Conservation (phyloP, 148 eudicot species). For the Diospyros lotus region DNA sequence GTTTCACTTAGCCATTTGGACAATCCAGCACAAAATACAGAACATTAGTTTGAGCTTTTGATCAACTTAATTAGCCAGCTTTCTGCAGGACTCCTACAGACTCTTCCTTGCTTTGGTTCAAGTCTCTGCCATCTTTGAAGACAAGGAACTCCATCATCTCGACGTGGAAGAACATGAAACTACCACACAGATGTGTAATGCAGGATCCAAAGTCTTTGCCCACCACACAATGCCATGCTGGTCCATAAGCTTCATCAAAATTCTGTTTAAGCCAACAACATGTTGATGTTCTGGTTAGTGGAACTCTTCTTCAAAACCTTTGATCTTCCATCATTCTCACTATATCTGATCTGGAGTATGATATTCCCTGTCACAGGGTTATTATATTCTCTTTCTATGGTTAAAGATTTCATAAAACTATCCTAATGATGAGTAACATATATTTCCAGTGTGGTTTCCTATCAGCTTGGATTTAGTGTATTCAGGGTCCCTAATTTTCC, state of each 20-base stretch:
- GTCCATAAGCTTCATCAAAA: constrained; percentile 14
- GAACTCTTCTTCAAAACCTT: no score
- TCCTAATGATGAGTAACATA: no score
- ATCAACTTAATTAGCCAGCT: background rate
- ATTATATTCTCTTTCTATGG: background rate
- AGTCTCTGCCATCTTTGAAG: constrained; percentile 25
- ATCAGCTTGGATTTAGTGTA: no score
- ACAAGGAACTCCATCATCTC: constrained; percentile 17
- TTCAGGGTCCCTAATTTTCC: no score
- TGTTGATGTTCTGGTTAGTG: no score
- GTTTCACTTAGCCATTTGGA: no score
- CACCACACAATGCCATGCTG: constrained; percentile 15
- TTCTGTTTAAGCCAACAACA: background rate
- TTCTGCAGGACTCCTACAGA: constrained; percentile 12
- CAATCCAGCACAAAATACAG: background rate
- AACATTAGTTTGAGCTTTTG: background rate
- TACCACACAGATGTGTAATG: constrained; percentile 14
- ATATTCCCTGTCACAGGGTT: no score
- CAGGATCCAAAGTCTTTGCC: constrained; percentile 16
- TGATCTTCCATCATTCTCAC: no score
- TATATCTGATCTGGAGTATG: no score
- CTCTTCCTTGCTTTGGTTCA: constrained; percentile 16
- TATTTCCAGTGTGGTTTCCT: no score
- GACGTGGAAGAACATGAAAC: constrained; percentile 18
- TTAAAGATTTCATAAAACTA: constrained; percentile 2